Conservation (phyloP, 2,329 filamentous ascomycete species). For the Davidsoniella eucalypti region DNA sequence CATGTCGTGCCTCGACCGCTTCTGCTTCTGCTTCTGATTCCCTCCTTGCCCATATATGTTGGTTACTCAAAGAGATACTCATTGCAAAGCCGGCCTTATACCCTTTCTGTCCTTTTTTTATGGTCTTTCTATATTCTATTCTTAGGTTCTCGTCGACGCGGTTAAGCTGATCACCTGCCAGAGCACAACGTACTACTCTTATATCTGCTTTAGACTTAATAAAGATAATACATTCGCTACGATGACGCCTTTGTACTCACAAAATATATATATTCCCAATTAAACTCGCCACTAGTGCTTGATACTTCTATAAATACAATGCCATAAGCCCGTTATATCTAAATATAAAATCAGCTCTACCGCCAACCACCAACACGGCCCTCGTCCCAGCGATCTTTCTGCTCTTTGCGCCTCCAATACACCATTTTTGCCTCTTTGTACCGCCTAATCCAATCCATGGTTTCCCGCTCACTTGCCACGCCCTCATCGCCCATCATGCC, state of each 20-base stretch:
- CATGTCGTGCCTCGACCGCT: neutral
- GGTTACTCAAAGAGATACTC: no score
- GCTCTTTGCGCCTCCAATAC: slow-evolving; percentile 66
- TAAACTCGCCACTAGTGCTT: no score
- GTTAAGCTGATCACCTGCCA: no score
- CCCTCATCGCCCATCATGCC: slow-evolving; percentile 22
- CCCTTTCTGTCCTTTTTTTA: no score
- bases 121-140: no score
- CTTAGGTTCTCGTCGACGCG: no score
- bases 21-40: no score
- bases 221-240: neutral
- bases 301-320: no score
- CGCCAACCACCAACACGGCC: slow-evolving; percentile 90
- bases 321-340: no score
- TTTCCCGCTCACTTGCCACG: slow-evolving; percentile 60
- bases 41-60: neutral
- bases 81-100: no score
- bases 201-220: neutral
- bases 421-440: slow-evolving; percentile 67
- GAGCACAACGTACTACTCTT: neutral
- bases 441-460: slow-evolving; percentile 65
- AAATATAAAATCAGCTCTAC: slow-evolving; percentile 29
- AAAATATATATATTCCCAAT: no score
- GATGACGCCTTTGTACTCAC: neutral
- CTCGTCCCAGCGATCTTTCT: slow-evolving; percentile 90